These are phyloP conservation scores for Hypoxylon sp. DNA, from an alignment of 2,329 filamentous ascomycete species.

Conservation along the genomic window DNA sequence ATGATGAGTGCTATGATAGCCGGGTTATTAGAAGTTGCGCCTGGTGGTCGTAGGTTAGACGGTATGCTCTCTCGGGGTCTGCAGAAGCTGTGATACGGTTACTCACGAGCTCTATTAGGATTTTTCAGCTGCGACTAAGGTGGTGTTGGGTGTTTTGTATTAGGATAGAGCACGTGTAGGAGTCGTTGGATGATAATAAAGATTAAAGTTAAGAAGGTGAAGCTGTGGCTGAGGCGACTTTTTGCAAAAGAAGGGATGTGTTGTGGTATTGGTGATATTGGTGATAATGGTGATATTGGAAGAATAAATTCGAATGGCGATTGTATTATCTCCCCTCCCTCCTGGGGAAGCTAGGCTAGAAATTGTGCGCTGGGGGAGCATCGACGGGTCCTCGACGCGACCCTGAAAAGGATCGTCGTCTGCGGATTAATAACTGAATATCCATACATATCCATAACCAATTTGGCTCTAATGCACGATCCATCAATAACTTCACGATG, in stretches of 20 bases:
- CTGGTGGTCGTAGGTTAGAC: constrained; percentile 24
- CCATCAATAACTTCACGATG: constrained; percentile 45
- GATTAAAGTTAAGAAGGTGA: background rate
- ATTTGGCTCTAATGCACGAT: constrained; percentile 45
- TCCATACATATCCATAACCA: constrained; percentile 27
- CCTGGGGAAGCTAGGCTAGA: constrained; percentile 40
- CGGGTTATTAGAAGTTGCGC: constrained; percentile 2
- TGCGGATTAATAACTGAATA: constrained; percentile 41
- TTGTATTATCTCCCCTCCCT: constrained; percentile 17
- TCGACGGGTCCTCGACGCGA: constrained; percentile 29
- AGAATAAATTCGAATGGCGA: constrained; percentile 27
- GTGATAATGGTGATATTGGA: constrained; percentile 7
- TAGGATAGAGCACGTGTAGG: constrained; percentile 24
- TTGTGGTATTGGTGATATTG: constrained; percentile 14
- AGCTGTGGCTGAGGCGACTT: constrained; percentile 26
- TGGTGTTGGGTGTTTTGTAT: constrained; percentile 13
- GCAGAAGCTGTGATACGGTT: constrained; percentile 1
- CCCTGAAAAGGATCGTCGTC: constrained; percentile 31
- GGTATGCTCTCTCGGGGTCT: background rate
- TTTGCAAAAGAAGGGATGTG: constrained; percentile 26
- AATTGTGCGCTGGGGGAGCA: constrained; percentile 23
- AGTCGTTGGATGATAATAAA: constrained; percentile 23
- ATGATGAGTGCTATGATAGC: constrained; percentile 11
- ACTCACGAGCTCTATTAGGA: constrained; percentile 32
- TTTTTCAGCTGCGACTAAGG: constrained; percentile 3